Evolutionary conservation across 306 rosid genomes (phyloP), one percentile per base, ranked within the genome.

Genomic region (Elaeagnus macrophylla): DNA sequence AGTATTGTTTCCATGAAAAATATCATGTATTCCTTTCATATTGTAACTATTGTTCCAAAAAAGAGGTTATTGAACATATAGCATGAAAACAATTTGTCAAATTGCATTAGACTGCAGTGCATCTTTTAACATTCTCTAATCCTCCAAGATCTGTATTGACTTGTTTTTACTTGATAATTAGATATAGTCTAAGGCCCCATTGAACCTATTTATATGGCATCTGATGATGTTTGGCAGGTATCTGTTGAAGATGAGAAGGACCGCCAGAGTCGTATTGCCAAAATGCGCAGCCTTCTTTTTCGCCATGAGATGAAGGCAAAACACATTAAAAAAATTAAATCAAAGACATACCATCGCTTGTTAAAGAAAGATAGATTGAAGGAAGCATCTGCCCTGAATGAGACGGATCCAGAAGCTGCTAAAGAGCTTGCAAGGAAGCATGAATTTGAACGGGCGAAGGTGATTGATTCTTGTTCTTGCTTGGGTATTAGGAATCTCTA

Each of bases 251-350:
- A 82, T 73, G 99, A 82, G 66, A 84, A 71, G 59, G 94, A 82
- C 8, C 78, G 94, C 62, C 95, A 73, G 69, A 79, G 73, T 71
- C 81, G 87, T 41, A 87, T 71, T n/a, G 99, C 99, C 39, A 91
- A 91, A 71, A 73, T 91, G 96, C 85, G 95, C 65, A 77, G 93
- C 78, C 85, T 80, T 65, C 83, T 87, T 70, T 91, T 87, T 32
- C 83, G 79, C 60, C 93, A 87, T 52, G 96, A 91, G 72, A 47
- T 73, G 77, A 91, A 80, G 76, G 69, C 82, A 50, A 91, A 79
- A 56, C 93, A 72, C 75, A 62, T 82, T 38, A 91, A 91, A 68
- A 91, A 84, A 73, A 91, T 87, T 25, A 87, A 91, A 79, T 91
- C 99, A 17, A 87, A 76, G 72, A 76, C 89, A 7, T 87, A 70